A percentile compares a stretch with the other conserved stretches of the same genome.
phyloP scores from a whole-genome alignment of 768 basidiomycete genomes.

The Mycena kentingensis region DNA sequence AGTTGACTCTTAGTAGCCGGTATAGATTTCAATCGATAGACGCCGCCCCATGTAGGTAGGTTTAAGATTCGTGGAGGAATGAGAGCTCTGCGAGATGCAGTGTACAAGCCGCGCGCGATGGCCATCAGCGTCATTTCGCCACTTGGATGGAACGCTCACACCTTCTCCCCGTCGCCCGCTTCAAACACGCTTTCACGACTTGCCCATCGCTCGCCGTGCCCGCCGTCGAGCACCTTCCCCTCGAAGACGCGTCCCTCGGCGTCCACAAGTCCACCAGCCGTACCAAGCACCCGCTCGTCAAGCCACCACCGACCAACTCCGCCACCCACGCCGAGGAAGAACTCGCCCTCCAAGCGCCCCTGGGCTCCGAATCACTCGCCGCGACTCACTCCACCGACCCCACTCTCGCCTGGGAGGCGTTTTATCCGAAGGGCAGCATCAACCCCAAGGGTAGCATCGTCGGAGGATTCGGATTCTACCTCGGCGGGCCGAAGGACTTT shows the following conservation, averaged over 20 bases:
- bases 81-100: no score
- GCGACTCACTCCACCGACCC: conserved; percentile 21
- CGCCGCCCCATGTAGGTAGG: no score
- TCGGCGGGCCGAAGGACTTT: conserved; percentile 54
- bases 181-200: not conserved
- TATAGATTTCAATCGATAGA: no score
- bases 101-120: no score
- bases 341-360: not conserved
- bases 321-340: conserved; percentile 1
- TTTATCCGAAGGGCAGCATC: conserved; percentile 61
- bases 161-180: not conserved
- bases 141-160: not conserved
- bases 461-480: conserved; percentile 74
- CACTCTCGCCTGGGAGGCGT: conserved; percentile 57
- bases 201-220: not conserved
- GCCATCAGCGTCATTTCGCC: no score
- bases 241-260: not conserved
- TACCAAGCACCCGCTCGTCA: conserved; percentile 30
- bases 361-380: not conserved
- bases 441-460: conserved; percentile 53
- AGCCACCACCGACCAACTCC: conserved; percentile 27
- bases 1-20: no score
- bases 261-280: not conserved
- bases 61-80: no score
- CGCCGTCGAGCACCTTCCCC: not conserved